Percentiles rank a stretch among this genome's conserved stretches.
Evolutionary conservation across 306 rosid species (phyloP).

Genomic region (Trifolium dubium): DNA sequence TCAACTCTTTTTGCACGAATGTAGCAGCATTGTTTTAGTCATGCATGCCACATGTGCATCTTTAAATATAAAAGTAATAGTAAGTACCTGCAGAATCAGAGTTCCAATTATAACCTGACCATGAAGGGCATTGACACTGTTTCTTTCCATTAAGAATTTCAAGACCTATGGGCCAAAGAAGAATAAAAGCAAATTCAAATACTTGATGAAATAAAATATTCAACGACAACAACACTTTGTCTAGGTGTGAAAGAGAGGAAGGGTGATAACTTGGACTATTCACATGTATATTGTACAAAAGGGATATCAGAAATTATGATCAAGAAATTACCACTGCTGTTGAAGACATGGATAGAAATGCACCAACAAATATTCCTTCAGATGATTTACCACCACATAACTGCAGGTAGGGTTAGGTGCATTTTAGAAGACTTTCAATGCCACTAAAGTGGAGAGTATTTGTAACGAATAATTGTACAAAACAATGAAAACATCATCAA

Average conservation of each 20-base stretch:
- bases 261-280: too few relatives aligned
- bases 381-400: slow-evolving; percentile 94
- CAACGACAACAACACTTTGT: background rate
- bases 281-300: slow-evolving; percentile 21
- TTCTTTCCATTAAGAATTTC: slow-evolving; percentile 93
- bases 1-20: slow-evolving; percentile 36
- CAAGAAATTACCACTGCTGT: slow-evolving; percentile 86
- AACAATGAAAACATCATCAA: background rate
- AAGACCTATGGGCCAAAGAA: slow-evolving; percentile 65
- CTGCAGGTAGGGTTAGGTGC: slow-evolving; percentile 64
- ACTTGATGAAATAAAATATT: slow-evolving; percentile 26
- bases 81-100: slow-evolving; percentile 80
- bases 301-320: slow-evolving; percentile 28
- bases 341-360: slow-evolving; percentile 91
- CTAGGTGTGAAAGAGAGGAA: too few relatives aligned
- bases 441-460: slow-evolving; percentile 18
- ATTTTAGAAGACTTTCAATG: slow-evolving; percentile 46
- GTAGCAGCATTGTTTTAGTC: slow-evolving; percentile 21
- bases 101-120: slow-evolving; percentile 97
- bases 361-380: slow-evolving; percentile 91
- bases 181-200: slow-evolving; percentile 34
- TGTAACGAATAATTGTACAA: slow-evolving; percentile 9
- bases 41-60: slow-evolving; percentile 1
- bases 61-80: slow-evolving; percentile 16
- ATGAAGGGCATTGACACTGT: slow-evolving; percentile 76